These are phyloP conservation scores for Chlorella ohadii DNA, from an alignment of 139 green algal species.

Conservation along the genomic window DNA sequence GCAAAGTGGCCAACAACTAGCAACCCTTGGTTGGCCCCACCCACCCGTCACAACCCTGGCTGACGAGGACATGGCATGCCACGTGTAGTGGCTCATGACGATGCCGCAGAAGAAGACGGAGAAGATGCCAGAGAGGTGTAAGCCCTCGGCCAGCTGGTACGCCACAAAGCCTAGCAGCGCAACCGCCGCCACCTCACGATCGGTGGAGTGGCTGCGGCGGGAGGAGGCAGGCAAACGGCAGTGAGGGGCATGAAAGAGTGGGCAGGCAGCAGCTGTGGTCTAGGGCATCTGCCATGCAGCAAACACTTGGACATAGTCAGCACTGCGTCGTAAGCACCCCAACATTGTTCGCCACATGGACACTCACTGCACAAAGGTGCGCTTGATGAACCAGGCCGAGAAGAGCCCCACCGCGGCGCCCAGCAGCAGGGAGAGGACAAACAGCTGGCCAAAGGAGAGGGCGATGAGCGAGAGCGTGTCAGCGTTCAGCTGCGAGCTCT, in stretches of 20 bases:
- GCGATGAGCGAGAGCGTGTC: slow-evolving; percentile 20
- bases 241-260: too few species aligned
- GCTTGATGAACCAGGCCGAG: slow-evolving; percentile 51
- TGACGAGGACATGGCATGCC: slow-evolving; percentile 64
- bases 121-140: slow-evolving; percentile 77
- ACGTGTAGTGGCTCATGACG: slow-evolving; percentile 81
- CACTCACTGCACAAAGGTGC: slow-evolving; percentile 26
- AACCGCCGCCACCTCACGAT: slow-evolving; percentile 70
- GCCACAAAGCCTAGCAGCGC: slow-evolving; percentile 65
- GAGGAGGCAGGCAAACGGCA: too few species aligned
- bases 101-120: slow-evolving; percentile 86
- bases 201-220: slow-evolving; percentile 34
- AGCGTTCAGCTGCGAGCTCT: slow-evolving; percentile 25
- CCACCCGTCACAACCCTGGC: slow-evolving; percentile 51
- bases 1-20: too few species aligned
- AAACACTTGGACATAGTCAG: too few species aligned
- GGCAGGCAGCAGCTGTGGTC: too few species aligned
- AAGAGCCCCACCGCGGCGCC: slow-evolving; percentile 43
- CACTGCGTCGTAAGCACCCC: too few species aligned
- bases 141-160: slow-evolving; percentile 80
- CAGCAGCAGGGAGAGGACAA: slow-evolving; percentile 37
- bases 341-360: too few species aligned
- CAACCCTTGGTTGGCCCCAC: too few species aligned
- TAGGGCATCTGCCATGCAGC: too few species aligned
- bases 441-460: slow-evolving; percentile 37